A percentile compares a stretch with the other conserved stretches of the same genome.
These are phyloP conservation scores for Coleophoma eucalyptorum DNA, from an alignment of 2,329 filamentous ascomycete genomes.

Conservation along the genomic window DNA sequence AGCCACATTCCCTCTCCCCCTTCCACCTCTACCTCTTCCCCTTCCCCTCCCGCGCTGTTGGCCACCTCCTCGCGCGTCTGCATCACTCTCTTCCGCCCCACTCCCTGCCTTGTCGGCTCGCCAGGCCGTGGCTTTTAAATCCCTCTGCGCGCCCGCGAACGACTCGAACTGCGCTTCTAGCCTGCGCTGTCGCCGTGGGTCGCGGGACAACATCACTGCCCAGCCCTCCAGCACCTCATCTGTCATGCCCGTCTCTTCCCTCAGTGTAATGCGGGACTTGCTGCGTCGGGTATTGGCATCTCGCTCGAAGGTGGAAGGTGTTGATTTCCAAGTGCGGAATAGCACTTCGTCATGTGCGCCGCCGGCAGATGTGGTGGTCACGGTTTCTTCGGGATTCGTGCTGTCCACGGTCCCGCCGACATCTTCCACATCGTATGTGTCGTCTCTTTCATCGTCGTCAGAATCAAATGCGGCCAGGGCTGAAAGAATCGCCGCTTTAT, in stretches of 20 bases:
- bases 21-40: slow-evolving; percentile 41
- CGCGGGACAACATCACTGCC: slow-evolving; percentile 78
- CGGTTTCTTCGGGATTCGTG: slow-evolving; percentile 41
- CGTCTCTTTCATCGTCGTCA: slow-evolving; percentile 94
- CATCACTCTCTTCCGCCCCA: slow-evolving; percentile 53
- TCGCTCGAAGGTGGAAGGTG: slow-evolving; percentile 64
- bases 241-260: slow-evolving; percentile 78
- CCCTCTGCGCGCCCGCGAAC: slow-evolving; percentile 63
- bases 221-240: slow-evolving; percentile 94
- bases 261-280: slow-evolving; percentile 58
- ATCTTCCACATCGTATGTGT: slow-evolving; percentile 91
- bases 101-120: slow-evolving; percentile 46
- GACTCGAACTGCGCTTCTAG: slow-evolving; percentile 68
- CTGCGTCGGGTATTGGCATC: slow-evolving; percentile 67
- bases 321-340: slow-evolving; percentile 66
- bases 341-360: slow-evolving; percentile 61
- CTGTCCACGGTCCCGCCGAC: slow-evolving; percentile 85
- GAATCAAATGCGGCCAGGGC: slow-evolving; percentile 86
- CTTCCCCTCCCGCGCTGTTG: slow-evolving; percentile 39
- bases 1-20: slow-evolving; percentile 57
- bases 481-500: slow-evolving; percentile 83
- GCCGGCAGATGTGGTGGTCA: slow-evolving; percentile 15
- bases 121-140: slow-evolving; percentile 65
- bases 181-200: slow-evolving; percentile 62
- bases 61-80: slow-evolving; percentile 37